Conservation (phyloP, 2,329 filamentous ascomycete genomes). For the Botrytis fragariae region DNA sequence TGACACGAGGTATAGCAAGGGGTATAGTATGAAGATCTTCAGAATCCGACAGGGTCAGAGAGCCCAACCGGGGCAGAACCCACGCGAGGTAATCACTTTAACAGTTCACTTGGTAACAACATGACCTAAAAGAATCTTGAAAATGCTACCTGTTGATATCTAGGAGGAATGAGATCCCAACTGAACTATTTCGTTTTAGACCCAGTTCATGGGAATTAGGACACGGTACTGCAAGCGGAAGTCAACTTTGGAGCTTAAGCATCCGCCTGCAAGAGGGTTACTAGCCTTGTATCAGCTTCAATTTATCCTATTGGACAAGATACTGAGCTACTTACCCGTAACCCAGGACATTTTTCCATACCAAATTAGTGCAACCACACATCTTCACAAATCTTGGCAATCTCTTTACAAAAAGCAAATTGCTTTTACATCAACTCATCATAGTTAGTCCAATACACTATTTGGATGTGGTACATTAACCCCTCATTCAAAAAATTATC, state of each 20-base stretch:
- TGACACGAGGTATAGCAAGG: slow-evolving; percentile 6
- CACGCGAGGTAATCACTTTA: slow-evolving; percentile 11
- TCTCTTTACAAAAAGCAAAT: slow-evolving; percentile 10
- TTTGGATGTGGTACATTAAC: slow-evolving; percentile 6
- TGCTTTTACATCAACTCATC: not conserved
- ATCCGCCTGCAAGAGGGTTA: slow-evolving; percentile 2
- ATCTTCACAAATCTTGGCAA: not conserved
- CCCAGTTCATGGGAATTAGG: not conserved
- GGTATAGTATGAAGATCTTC: slow-evolving; percentile 8
- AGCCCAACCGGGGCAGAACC: slow-evolving; percentile 10
- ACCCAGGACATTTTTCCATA: not conserved
- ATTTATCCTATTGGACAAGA: slow-evolving; percentile 8
- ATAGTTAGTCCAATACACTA: slow-evolving; percentile 3
- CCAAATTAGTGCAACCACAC: not conserved
- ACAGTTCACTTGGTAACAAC: slow-evolving; percentile 9
- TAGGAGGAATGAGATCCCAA: not conserved
- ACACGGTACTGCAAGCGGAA: slow-evolving; percentile 3
- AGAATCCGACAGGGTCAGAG: slow-evolving; percentile 8
- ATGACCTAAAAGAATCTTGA: not conserved
- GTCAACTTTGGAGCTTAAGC: slow-evolving; percentile 6
- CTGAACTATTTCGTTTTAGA: not conserved
- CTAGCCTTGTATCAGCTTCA: not conserved
- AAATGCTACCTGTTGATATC: slow-evolving; percentile 5
- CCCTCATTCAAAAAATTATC: slow-evolving; percentile 10
- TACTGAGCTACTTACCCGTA: not conserved